These are phyloP conservation scores for Mediolabrus comicus DNA, from an alignment of 108 stramenopile genomes.

Conservation along the genomic window DNA sequence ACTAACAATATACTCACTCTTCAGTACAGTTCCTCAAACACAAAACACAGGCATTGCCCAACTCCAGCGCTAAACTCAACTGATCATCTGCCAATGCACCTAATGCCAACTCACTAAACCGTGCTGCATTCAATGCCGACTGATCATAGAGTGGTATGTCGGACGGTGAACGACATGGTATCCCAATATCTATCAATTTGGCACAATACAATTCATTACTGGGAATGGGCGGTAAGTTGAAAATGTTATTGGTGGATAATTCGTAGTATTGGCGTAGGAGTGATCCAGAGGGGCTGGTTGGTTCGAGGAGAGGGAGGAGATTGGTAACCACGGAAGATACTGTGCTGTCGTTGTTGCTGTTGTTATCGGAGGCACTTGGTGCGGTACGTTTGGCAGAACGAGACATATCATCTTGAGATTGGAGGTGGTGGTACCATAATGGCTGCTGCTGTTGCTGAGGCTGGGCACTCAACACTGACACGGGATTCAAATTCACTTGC, in stretches of 20 bases:
- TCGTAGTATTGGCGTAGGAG: slow-evolving; percentile 73
- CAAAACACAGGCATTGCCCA: slow-evolving; percentile 80
- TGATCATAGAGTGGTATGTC: slow-evolving; percentile 67
- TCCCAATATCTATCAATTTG: not conserved
- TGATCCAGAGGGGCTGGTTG: slow-evolving; percentile 54
- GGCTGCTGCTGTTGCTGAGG: not conserved
- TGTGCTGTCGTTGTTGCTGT: not conserved
- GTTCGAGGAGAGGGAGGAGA: slow-evolving; percentile 67
- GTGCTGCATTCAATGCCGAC: slow-evolving; percentile 73
- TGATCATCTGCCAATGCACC: slow-evolving; percentile 85
- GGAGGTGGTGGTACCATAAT: not conserved
- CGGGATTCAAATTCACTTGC: not conserved
- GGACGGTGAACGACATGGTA: slow-evolving; percentile 7
- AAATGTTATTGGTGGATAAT: slow-evolving; percentile 68
- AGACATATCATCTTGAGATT: not conserved
- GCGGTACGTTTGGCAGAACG: slow-evolving; percentile 1
- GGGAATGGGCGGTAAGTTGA: slow-evolving; percentile 77
- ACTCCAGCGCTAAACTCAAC: slow-evolving; percentile 67
- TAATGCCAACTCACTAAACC: slow-evolving; percentile 81
- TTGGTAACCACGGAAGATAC: too few species aligned
- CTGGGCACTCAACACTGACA: not conserved
- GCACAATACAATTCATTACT: slow-evolving; percentile 70
- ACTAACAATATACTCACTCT: slow-evolving; percentile 43
- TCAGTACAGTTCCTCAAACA: slow-evolving; percentile 74
- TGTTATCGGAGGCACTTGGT: not conserved